Evolutionary conservation across 208 protist species (phyloP).

Genomic region (Trypanosoma vivax): DNA sequence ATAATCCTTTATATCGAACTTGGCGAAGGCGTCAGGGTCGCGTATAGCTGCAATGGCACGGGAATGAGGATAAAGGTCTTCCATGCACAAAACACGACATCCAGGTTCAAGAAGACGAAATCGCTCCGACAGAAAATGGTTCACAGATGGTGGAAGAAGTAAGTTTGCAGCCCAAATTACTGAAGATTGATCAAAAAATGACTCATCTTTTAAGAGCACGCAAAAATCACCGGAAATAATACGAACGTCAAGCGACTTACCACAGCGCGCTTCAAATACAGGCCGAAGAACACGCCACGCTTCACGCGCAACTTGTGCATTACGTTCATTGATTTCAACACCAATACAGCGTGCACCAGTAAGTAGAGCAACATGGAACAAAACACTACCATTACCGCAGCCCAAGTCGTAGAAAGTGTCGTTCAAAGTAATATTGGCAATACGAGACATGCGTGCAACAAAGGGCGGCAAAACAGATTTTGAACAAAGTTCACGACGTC

Average conservation of each 20-base stretch:
- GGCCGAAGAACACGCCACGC: constrained; percentile 49
- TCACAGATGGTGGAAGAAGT: constrained; percentile 55
- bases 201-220: constrained; percentile 22
- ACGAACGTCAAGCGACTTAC: constrained; percentile 36
- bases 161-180: constrained; percentile 78
- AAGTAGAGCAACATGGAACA: constrained; percentile 72
- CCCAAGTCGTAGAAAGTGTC: constrained; percentile 82
- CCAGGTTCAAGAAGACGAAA: constrained; percentile 40
- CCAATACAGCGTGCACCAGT: constrained; percentile 74
- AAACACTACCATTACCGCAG: constrained; percentile 82
- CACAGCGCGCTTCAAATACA: constrained; percentile 35
- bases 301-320: constrained; percentile 45
- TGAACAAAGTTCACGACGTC: constrained; percentile 61
- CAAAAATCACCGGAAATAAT: constrained; percentile 73
- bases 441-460: constrained; percentile 48
- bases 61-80: constrained; percentile 72
- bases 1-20: constrained; percentile 69
- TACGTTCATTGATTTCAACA: constrained; percentile 64
- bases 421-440: constrained; percentile 23
- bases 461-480: constrained; percentile 83
- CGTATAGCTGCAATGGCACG: constrained; percentile 45
- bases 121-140: constrained; percentile 68
- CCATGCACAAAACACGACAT: constrained; percentile 69
- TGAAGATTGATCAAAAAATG: constrained; percentile 30
- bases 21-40: constrained; percentile 70